Evolutionary conservation across 1,139 yeast species (phyloP), one percentile per base, ranked within the genome.

Genomic region (Suhomyces ambrosiae): DNA sequence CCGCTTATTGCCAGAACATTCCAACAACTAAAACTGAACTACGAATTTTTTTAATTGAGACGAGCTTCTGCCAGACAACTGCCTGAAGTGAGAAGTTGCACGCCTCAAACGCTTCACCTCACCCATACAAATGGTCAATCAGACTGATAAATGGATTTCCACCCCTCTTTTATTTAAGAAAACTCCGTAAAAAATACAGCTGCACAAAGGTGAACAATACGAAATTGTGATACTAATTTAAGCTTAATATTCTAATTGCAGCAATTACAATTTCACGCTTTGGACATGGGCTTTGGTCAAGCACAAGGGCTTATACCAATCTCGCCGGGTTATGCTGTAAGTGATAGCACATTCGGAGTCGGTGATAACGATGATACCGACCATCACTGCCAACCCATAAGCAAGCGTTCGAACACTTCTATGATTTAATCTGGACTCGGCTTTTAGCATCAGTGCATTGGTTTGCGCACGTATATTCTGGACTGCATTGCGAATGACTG

Each of bases 401-500:
- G 24, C 8, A 18, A 18, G 21, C n/a, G n/a, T n/a, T n/a, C n/a
- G n/a, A n/a, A n/a, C n/a, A n/a, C n/a, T n/a, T n/a, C n/a, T n/a
- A n/a, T n/a, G n/a, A n/a, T n/a, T n/a, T n/a, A n/a, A n/a, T n/a
- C n/a, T n/a, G n/a, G n/a, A n/a, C 27, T 24, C 27, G 15, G 27
- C 9, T 24, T 24, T 24, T 10, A 24, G 27, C 27, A 24, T 7
- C 23, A 12, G 11, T 18, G 23, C 13, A 7, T 27, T 13, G 15
- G 9, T 15, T 15, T 16, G 16, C 21, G 8, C 21, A 18, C 21
- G 8, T 8, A 18, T 18, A 18, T 6, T 6, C 21, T 15, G 15
- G 10, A 7, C 30, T 28, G 23, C 31, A 18, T 16, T 28, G 31
- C 31, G 22, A 27, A 28, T 28, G 23, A 28, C 31, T 28, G 31